Percentiles rank a stretch among this genome's conserved stretches.
Evolutionary conservation across 2,329 filamentous ascomycete genomes (phyloP).

Genomic region (Lithohypha guttulata): DNA sequence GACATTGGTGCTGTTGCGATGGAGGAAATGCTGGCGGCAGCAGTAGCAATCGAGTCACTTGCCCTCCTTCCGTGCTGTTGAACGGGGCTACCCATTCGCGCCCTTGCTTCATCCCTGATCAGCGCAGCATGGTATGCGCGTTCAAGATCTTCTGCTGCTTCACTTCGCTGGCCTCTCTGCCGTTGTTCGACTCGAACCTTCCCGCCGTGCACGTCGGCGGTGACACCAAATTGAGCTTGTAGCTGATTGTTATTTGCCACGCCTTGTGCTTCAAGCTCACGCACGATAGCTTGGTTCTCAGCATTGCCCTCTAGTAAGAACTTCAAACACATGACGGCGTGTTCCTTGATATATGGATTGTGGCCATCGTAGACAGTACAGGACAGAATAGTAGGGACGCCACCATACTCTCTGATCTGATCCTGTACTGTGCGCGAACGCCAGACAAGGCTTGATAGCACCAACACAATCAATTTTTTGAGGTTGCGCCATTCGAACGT

Average conservation of each 20-base stretch:
- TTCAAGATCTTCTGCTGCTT: background rate
- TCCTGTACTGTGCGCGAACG: constrained; percentile 75
- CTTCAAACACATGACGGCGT: constrained; percentile 79
- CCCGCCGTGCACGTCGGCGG: constrained; percentile 34
- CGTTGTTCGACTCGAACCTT: constrained; percentile 21
- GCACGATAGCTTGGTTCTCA: constrained; percentile 44
- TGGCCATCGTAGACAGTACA: constrained; percentile 87
- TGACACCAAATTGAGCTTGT: constrained; percentile 25
- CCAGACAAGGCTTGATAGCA: constrained; percentile 79
- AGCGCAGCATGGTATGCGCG: background rate
- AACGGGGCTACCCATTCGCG: background rate
- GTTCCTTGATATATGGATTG: constrained; percentile 89
- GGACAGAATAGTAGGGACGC: constrained; percentile 76
- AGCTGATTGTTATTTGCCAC: constrained; percentile 25
- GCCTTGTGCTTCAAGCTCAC: constrained; percentile 36
- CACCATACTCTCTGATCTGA: constrained; percentile 74
- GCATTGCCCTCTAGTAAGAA: constrained; percentile 47
- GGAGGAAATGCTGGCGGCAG: background rate
- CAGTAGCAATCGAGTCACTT: background rate
- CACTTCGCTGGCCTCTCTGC: too few relatives aligned
- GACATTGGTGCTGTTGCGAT: background rate
- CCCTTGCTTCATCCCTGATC: background rate
- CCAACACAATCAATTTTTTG: constrained; percentile 85
- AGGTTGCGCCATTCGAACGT: constrained; percentile 69
- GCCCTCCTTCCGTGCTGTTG: background rate